phyloP scores from a whole-genome alignment of 768 basidiomycete species.

The Boletus sp. region DNA sequence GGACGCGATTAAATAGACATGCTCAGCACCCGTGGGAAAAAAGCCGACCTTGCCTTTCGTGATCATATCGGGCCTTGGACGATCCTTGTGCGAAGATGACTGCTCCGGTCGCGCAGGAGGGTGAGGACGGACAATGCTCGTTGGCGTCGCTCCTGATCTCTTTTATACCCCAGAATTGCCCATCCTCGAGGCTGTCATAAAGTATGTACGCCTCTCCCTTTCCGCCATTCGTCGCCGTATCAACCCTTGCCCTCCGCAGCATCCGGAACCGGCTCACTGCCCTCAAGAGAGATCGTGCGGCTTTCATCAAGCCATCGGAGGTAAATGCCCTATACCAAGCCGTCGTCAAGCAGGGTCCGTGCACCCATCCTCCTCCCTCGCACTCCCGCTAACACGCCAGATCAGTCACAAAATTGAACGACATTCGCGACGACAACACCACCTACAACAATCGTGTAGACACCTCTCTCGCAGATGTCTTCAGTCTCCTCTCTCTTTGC shows the following conservation, averaged over 20 bases:
- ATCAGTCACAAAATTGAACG: conserved; percentile 86
- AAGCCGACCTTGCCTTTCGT: conserved; percentile 28
- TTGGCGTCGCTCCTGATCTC: not conserved
- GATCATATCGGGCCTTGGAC: conserved; percentile 24
- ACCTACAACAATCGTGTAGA: conserved; percentile 87
- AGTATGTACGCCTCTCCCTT: conserved; percentile 44
- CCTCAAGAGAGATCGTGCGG: conserved; percentile 88
- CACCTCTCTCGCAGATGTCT: conserved; percentile 93
- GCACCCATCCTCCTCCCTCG: conserved; percentile 12
- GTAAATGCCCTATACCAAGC: conserved; percentile 90
- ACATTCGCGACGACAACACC: conserved; percentile 76
- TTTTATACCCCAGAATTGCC: conserved; percentile 66
- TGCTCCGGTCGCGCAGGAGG: conserved; percentile 76
- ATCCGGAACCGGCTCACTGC: conserved; percentile 94
- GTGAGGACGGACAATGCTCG: conserved; percentile 32
- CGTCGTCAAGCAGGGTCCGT: conserved; percentile 86
- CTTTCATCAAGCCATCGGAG: conserved; percentile 90
- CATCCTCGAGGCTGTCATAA: conserved; percentile 92
- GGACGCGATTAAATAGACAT: conserved; percentile 19
- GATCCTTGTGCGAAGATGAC: conserved; percentile 42
- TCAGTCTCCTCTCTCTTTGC: conserved; percentile 91
- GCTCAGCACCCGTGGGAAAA: conserved; percentile 34
- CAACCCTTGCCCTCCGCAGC: conserved; percentile 41
- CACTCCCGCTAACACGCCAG: not conserved
- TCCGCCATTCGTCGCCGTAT: conserved; percentile 2